Evolutionary conservation across 2,329 filamentous ascomycete genomes (phyloP).

Genomic region (Setomelanomma holmii): DNA sequence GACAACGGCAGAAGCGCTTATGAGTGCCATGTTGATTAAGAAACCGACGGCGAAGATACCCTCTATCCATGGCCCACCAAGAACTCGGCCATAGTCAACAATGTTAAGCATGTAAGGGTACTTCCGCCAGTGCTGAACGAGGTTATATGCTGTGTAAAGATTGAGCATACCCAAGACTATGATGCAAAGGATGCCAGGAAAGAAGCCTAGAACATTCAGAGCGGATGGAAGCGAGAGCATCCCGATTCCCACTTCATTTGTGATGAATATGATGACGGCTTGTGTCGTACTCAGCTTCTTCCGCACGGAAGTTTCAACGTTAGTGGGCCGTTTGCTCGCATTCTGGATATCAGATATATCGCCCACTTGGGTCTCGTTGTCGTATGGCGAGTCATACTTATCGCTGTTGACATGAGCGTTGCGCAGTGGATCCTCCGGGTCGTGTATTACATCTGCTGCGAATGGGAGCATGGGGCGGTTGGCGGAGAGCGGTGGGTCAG

Average conservation of each 20-base stretch:
- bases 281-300: slow-evolving; percentile 35
- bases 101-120: slow-evolving; percentile 40
- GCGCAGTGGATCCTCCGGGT: slow-evolving; percentile 23
- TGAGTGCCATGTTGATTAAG: slow-evolving; percentile 39
- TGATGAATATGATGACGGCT: slow-evolving; percentile 40
- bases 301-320: slow-evolving; percentile 5
- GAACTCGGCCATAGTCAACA: slow-evolving; percentile 37
- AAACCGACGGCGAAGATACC: slow-evolving; percentile 34
- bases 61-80: slow-evolving; percentile 35
- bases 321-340: slow-evolving; percentile 21
- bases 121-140: slow-evolving; percentile 40
- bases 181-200: slow-evolving; percentile 34
- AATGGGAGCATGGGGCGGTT: slow-evolving; percentile 28
- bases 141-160: slow-evolving; percentile 38
- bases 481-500: slow-evolving; percentile 19
- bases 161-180: slow-evolving; percentile 34
- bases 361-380: slow-evolving; percentile 29
- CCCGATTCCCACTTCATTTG: slow-evolving; percentile 40
- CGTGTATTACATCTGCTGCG: slow-evolving; percentile 28
- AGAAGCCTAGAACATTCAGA: slow-evolving; percentile 34
- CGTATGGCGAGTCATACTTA: slow-evolving; percentile 25
- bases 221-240: slow-evolving; percentile 35
- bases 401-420: slow-evolving; percentile 14
- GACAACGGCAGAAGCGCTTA: slow-evolving; percentile 34
- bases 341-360: slow-evolving; percentile 33